Evolutionary conservation across 441 rosid species (phyloP).

Genomic region (Breynia disticha): DNA sequence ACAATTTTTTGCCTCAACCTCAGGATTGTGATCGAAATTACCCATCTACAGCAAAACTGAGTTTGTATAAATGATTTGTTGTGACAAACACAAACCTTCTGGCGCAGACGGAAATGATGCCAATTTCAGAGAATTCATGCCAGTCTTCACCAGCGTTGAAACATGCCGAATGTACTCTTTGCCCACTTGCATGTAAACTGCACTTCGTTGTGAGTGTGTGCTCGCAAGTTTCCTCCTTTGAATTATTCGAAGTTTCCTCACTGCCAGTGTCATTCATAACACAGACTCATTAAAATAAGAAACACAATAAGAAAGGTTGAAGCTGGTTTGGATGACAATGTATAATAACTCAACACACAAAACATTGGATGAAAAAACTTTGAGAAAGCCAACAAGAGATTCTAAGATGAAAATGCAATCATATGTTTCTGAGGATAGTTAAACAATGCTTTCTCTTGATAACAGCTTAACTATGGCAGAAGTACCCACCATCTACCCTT

Average conservation of each 20-base stretch:
- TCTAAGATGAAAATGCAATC: background rate
- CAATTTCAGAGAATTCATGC: constrained; percentile 65
- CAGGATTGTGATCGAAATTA: background rate
- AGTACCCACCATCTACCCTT: constrained; percentile 71
- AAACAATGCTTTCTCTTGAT: background rate
- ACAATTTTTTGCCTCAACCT: background rate
- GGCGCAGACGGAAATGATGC: constrained; percentile 52
- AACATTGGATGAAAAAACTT: constrained; percentile 1
- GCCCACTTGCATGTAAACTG: constrained; percentile 62
- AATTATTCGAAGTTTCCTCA: constrained; percentile 64
- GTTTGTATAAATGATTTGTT: background rate
- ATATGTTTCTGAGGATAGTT: no score
- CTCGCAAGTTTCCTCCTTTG: constrained; percentile 67
- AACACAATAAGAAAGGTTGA: background rate
- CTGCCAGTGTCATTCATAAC: constrained; percentile 34
- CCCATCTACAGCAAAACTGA: background rate
- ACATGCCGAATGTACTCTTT: constrained; percentile 71
- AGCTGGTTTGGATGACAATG: background rate
- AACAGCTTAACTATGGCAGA: background rate
- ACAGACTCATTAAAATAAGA: constrained; percentile 13
- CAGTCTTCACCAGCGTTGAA: constrained; percentile 71
- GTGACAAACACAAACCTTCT: constrained; percentile 50
- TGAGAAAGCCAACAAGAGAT: background rate
- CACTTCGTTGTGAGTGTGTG: constrained; percentile 64
- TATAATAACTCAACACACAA: constrained; percentile 1